Conservation (phyloP, 306 rosid species). For the Pyrus betulifolia region DNA sequence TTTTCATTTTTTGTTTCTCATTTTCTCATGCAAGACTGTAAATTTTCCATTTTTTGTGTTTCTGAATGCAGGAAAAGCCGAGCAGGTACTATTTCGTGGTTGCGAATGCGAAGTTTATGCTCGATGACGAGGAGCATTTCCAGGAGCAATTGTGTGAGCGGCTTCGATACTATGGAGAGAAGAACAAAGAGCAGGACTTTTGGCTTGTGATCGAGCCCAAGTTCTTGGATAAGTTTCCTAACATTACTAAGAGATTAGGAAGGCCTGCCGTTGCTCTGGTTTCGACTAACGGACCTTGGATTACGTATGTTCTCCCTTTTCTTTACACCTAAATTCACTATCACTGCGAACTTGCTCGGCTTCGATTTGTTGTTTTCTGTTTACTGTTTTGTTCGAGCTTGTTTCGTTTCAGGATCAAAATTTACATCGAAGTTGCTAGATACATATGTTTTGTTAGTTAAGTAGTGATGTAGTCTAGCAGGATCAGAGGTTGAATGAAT, state of each 20-base stretch:
- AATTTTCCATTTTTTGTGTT: neutral
- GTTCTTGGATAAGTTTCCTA: constrained; percentile 87
- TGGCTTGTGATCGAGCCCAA: constrained; percentile 97
- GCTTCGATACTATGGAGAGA: constrained; percentile 55
- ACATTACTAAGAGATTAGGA: constrained; percentile 57
- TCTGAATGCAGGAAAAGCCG: constrained; percentile 33
- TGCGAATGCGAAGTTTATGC: constrained; percentile 96
- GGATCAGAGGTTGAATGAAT: neutral
- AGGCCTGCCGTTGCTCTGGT: constrained; percentile 96
- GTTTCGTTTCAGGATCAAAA: neutral
- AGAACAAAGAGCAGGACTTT: constrained; percentile 71
- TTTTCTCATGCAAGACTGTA: neutral
- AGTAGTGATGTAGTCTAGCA: neutral
- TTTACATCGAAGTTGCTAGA: neutral
- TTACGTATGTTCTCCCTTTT: constrained; percentile 44
- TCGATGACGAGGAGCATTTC: constrained; percentile 98
- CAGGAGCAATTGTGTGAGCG: constrained; percentile 68
- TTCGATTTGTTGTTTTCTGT: neutral
- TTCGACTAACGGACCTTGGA: constrained; percentile 91
- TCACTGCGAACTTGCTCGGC: neutral
- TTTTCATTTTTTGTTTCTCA: neutral
- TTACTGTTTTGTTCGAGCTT: neutral
- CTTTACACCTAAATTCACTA: too few species aligned
- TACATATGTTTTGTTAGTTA: neutral
- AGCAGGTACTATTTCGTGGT: constrained; percentile 66